Conservation (phyloP, 176 grass and related monocot species). For the Oryza meyeriana region DNA sequence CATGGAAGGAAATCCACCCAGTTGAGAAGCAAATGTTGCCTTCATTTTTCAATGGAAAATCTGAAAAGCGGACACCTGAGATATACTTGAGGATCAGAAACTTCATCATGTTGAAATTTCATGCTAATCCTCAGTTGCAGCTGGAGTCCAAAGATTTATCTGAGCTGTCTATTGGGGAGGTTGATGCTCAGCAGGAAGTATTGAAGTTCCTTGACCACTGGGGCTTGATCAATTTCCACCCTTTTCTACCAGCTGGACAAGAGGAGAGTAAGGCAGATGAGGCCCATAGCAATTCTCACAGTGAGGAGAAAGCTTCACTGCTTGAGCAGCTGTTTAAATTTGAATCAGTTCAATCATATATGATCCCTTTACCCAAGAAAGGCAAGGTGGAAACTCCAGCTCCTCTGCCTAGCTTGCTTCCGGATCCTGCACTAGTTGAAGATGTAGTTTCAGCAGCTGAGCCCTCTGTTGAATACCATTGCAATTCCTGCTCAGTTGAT, state of each 20-base stretch:
- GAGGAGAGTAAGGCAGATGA: conserved; percentile 69
- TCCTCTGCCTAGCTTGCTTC: conserved; percentile 52
- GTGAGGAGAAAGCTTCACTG: conserved; percentile 50
- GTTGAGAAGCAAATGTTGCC: conserved; percentile 87
- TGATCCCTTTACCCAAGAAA: conserved; percentile 66
- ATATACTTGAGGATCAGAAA: conserved; percentile 84
- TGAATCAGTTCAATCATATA: conserved; percentile 66
- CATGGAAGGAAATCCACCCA: conserved; percentile 77
- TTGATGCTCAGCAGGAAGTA: conserved; percentile 65
- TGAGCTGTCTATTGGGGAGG: conserved; percentile 68
- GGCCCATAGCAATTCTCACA: conserved; percentile 28
- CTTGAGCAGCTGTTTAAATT: conserved; percentile 82
- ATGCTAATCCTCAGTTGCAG: conserved; percentile 70
- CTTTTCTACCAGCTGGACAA: conserved; percentile 59
- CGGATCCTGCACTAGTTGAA: conserved; percentile 69
- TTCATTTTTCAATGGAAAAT: conserved; percentile 93
- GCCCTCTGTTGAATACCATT: conserved; percentile 95
- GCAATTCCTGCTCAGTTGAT: conserved; percentile 97
- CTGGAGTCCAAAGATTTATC: conserved; percentile 81
- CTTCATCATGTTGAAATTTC: conserved; percentile 88
- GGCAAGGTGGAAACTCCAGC: conserved; percentile 46
- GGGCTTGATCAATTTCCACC: conserved; percentile 97
- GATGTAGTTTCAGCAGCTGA: conserved; percentile 58
- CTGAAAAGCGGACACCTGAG: conserved; percentile 76
- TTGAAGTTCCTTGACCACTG: conserved; percentile 93